Base-by-base conservation (phyloP, 2,329 filamentous ascomycete genomes). In the Penicillium frequentans region DNA sequence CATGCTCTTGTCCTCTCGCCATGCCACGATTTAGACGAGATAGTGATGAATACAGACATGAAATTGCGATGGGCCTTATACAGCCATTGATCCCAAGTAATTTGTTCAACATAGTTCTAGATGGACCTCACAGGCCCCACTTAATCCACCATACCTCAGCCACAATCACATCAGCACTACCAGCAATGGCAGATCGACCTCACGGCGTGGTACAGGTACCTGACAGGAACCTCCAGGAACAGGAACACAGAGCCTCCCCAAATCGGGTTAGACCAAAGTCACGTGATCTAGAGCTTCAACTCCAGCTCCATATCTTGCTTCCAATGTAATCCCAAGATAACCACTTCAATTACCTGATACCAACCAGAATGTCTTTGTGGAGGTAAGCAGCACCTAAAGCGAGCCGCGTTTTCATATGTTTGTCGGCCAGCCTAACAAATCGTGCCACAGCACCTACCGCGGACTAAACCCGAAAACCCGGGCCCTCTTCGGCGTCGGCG, bases 381-480 rank as follows among this genome's bases (percentile, higher is more conserved):
- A 75, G 69, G 73, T 75, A 66, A 14, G 64, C 61, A n/a, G 46
- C 16, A 14, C 23, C 7, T 19, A 0, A 4, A 19, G 1, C 1
- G 16, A 31, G 13, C 29, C 29, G 5, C 13, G 5, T 1, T 11
- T 3, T 39, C 8, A n/a, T 3, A n/a, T 21, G 33, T 13, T 8
- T 14, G 39, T 16, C 26, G 14, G 3, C 10, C 11, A 44, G 19
- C 2, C 49, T 45, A 13, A 43, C 39, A 26, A 3, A 3, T 43
- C 6, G 14, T 19, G n/a, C 14, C 6, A 44, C 49, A 90, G 87
- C 68, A 80, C 86, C 52, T 96, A 92, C 79, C 87, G 83, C 70
- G 85, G 84, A 66, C 86, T 96, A 53, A 78, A 87, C 3, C 84
- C 88, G 19, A 87, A 84, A 64, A 88, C 89, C 24, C 89, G 90